Conservation (phyloP, 352 stramenopile genomes). For the Globisporangium spiculum region DNA sequence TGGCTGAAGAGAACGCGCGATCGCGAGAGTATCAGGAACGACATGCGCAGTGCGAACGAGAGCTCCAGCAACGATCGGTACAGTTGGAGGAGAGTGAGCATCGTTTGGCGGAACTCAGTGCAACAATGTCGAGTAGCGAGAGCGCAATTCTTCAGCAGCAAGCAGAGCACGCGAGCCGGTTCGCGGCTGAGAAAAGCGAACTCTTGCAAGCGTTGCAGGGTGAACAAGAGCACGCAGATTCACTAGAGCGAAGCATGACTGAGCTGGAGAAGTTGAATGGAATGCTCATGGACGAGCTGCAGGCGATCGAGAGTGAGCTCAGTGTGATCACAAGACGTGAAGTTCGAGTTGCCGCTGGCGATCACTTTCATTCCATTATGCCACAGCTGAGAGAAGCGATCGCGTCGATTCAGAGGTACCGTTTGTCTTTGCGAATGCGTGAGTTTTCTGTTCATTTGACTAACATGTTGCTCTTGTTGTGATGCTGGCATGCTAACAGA, state of each 20-base stretch:
- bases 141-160: constrained; percentile 34
- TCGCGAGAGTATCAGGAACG: constrained; percentile 33
- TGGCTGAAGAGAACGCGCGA: constrained; percentile 35
- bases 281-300: constrained; percentile 33
- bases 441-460: neutral
- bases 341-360: constrained; percentile 9
- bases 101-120: constrained; percentile 32
- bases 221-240: constrained; percentile 36
- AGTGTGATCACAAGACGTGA: constrained; percentile 22
- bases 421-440: neutral
- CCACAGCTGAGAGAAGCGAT: constrained; percentile 11
- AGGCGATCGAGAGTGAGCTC: constrained; percentile 42
- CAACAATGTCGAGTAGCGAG: constrained; percentile 33
- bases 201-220: constrained; percentile 40
- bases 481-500: constrained; percentile 11
- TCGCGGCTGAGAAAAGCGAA: constrained; percentile 45
- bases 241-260: constrained; percentile 23
- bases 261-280: constrained; percentile 33
- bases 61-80: constrained; percentile 25
- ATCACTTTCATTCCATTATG: constrained; percentile 1
- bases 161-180: constrained; percentile 33
- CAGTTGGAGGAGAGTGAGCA: constrained; percentile 46
- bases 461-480: neutral
- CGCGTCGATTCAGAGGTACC: constrained; percentile 7
- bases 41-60: constrained; percentile 22